Base-by-base conservation (phyloP, 2,329 filamentous ascomycete genomes). In the Trichoderma harzianum region DNA sequence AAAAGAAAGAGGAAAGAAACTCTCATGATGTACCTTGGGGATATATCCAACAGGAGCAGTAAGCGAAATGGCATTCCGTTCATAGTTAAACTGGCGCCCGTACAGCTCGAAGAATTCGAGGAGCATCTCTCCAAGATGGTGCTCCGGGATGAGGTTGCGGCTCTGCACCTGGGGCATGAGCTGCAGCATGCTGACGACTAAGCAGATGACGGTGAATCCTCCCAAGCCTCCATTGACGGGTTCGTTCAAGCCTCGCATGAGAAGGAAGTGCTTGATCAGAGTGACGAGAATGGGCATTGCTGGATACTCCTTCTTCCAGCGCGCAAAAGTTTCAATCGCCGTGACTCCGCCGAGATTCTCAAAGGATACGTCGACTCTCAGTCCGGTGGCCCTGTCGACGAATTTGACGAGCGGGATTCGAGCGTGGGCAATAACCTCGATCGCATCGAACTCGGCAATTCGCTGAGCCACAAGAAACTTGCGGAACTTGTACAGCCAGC, bases 321-420 rank as follows among this genome's bases (percentile, higher is more conserved):
- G 80, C 69, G 90, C 82, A 79, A 98, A 97, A 0, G 94, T 98
- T 21, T 90, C 83, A 77, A 96, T 92, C 3, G 96, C 95, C 21
- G 87, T 82, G 11, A 98, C 83, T 12, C 96, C 96, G 55, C 92
- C 93, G 43, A 91, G 82, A 78, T 98, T 98, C 82, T 99, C 95
- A 78, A 99, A 98, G 0, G 95, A 98, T 14, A 99, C 88, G 79
- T 99, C 96, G 14, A 98, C 92, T 76, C 92, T 93, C 68, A 99
- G 84, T 14, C 90, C 91, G 1, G 95, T 98, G 68, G 87, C 77
- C 69, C 84, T 86, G 78, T 99, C 96, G 58, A 93, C 87, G 78
- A 93, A 98, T 80, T 99, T 99, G 82, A 98, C 89, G 69, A 99
- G 89, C 0, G 96, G 96, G 3, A 99, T 95, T 77, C 92, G 94